phyloP scores from a whole-genome alignment of 1,139 yeast genomes.

The Saccharomyces hybrid region DNA sequence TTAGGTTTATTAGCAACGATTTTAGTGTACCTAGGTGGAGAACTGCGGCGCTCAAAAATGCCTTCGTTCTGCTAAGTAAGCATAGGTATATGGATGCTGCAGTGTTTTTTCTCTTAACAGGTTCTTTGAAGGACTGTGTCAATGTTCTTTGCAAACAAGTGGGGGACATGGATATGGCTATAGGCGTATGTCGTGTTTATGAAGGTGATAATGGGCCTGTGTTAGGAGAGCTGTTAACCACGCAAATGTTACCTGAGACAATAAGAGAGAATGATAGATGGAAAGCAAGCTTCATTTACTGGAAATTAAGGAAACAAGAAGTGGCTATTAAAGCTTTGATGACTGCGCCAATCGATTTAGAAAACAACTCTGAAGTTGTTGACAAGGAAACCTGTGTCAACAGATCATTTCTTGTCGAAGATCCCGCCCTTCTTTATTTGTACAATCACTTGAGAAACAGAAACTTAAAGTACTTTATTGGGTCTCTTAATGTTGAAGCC shows the following conservation, averaged over 20 bases:
- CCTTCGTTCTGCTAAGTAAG: slow-evolving; percentile 80
- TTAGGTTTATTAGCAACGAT: slow-evolving; percentile 68
- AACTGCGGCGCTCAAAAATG: slow-evolving; percentile 85
- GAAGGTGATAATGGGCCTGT: slow-evolving; percentile 50
- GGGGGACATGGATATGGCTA: slow-evolving; percentile 61
- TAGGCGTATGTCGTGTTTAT: slow-evolving; percentile 72
- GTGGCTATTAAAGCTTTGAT: slow-evolving; percentile 60
- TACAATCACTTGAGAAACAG: slow-evolving; percentile 54
- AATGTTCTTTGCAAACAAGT: slow-evolving; percentile 62
- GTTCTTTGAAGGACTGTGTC: slow-evolving; percentile 65
- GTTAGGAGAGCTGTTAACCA: slow-evolving; percentile 43
- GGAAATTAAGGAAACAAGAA: slow-evolving; percentile 52
- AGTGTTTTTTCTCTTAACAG: slow-evolving; percentile 78
- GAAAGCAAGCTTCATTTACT: slow-evolving; percentile 74
- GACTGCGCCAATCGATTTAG: slow-evolving; percentile 42
- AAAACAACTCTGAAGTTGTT: slow-evolving; percentile 22
- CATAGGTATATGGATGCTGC: slow-evolving; percentile 87
- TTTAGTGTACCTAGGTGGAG: slow-evolving; percentile 69
- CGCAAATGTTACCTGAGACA: slow-evolving; percentile 51
- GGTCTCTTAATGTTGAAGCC: slow-evolving; percentile 42
- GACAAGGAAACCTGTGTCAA: slow-evolving; percentile 21
- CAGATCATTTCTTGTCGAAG: slow-evolving; percentile 58
- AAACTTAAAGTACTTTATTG: slow-evolving; percentile 41
- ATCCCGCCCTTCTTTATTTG: slow-evolving; percentile 68
- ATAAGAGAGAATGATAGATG: slow-evolving; percentile 65